phyloP scores from a whole-genome alignment of 2,329 filamentous ascomycete genomes.

The Botrytis aclada region DNA sequence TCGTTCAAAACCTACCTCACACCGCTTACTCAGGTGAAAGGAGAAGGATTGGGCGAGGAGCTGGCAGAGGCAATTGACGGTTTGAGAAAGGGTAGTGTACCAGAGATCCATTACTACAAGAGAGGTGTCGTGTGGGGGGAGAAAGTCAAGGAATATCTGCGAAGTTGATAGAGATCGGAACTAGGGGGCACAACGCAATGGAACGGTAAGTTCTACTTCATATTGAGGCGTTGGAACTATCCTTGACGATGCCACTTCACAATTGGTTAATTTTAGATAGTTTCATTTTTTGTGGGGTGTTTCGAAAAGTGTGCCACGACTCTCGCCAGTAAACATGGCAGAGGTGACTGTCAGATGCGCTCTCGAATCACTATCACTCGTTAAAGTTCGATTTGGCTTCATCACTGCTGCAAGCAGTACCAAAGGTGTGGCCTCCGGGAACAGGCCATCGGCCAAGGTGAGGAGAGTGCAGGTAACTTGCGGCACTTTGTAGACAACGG shows the following conservation, averaged over 20 bases:
- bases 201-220: neutral
- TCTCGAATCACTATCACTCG: neutral
- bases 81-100: constrained; percentile 53
- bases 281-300: neutral
- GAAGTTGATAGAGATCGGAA: no score
- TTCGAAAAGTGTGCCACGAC: neutral
- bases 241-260: neutral
- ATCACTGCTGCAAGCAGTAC: no score
- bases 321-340: neutral
- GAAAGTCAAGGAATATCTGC: constrained; percentile 33
- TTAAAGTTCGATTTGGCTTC: no score
- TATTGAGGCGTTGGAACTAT: neutral
- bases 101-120: constrained; percentile 58
- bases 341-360: neutral
- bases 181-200: neutral
- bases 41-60: constrained; percentile 52
- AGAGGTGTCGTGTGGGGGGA: constrained; percentile 38
- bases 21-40: constrained; percentile 51
- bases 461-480: neutral
- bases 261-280: neutral
- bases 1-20: constrained; percentile 62
- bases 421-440: no score
- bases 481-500: neutral
- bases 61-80: constrained; percentile 59
- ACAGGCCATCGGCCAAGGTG: neutral